Conservation (phyloP, 108 stramenopile genomes). For the Skeletonema tropicum region DNA sequence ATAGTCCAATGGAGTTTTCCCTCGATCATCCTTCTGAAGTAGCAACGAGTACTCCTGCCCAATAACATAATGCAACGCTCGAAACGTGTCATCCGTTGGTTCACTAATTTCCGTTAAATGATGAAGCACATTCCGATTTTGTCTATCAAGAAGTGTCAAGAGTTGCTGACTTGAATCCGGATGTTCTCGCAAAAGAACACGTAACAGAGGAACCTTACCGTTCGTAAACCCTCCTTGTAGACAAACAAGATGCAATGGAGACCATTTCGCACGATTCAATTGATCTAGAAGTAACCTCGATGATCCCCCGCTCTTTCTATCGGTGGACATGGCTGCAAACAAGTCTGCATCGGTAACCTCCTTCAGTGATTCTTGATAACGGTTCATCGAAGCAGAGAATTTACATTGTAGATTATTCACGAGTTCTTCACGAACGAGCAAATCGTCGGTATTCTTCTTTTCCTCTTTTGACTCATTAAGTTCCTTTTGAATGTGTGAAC, state of each 20-base stretch:
- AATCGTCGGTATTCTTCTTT: background rate
- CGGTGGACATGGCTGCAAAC: background rate
- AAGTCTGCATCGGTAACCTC: background rate
- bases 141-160: constrained; percentile 33
- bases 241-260: constrained; percentile 42
- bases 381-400: background rate
- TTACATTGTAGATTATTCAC: background rate
- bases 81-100: constrained; percentile 21
- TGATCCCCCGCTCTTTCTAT: constrained; percentile 26
- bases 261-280: constrained; percentile 31
- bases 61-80: constrained; percentile 20
- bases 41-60: constrained; percentile 14
- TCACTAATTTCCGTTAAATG: constrained; percentile 19
- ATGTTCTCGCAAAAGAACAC: constrained; percentile 24
- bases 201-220: constrained; percentile 18
- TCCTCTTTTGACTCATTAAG: background rate
- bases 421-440: background rate
- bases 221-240: constrained; percentile 30
- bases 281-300: constrained; percentile 40
- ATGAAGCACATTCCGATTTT: constrained; percentile 42
- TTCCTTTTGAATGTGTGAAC: background rate
- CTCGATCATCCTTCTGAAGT: constrained; percentile 16
- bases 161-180: constrained; percentile 9
- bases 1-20: constrained; percentile 33
- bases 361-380: background rate